Base-by-base conservation (phyloP, 108 stramenopile genomes). In the Bacterosira constricta region DNA sequence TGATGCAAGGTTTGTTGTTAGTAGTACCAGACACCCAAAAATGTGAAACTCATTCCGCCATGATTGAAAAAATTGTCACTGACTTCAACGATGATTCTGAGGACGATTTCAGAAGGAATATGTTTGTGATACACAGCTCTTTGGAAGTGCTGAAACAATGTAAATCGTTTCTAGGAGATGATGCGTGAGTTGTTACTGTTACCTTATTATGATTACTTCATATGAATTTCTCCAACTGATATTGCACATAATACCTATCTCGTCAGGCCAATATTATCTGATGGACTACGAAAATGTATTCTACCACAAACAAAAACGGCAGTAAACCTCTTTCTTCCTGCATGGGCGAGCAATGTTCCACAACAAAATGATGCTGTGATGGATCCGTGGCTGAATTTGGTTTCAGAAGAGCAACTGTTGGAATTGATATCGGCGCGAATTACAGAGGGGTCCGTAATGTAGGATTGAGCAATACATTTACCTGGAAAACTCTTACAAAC, bases 351-450 rank as follows among this genome's bases (percentile, higher is more conserved):
- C 30, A 77, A 53, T 42, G 44, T 75, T 42, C 23, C 60, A 12
- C 72, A 80, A 27, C 21, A 39, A 18, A 74, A 75, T 64, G 73
- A 75, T 26, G 67, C 73, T 6, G 79, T 69, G 60, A 75, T 74
- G 73, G 79, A 80, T 42, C 74, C 79, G 13, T 71, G 68, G 79
- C 21, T 80, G 60, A 75, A 75, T 71, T 36, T 71, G 12, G 29
- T 69, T 0, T 57, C 68, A 10, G 74, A 80, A 27, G 63, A 65
- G 23, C 44, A 73, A 54, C 51, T 78, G 30, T n/a, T 68, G 9
- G 66, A 76, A 52, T 38, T 67, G 21, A 60, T 66, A 10, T 65
- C 73, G 27, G 73, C 73, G 12, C 35, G 41, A 37, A 75, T 74
- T 39, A 49, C 53, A 15, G 1, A 11, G 53, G 30, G 32, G 29